Conservation (phyloP, 352 stramenopile species). For the Aphanomyces astaci region DNA sequence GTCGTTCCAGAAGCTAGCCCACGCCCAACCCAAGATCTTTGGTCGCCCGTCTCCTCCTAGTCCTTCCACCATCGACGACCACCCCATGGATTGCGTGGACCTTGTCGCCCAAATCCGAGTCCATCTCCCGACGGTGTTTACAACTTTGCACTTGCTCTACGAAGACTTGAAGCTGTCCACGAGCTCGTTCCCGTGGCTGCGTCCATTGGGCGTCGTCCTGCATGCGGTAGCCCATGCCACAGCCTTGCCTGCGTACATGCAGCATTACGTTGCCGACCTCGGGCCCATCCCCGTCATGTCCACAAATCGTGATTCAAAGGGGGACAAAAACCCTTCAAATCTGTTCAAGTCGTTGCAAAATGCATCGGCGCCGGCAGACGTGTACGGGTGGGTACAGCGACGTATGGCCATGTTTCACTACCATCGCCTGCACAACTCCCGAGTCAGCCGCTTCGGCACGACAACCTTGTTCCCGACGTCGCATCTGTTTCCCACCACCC, state of each 20-base stretch:
- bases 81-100: neutral
- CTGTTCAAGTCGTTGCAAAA: too few species aligned
- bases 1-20: neutral
- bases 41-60: neutral
- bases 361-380: conserved; percentile 15
- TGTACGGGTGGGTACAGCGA: neutral
- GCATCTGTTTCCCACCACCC: neutral
- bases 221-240: conserved; percentile 32
- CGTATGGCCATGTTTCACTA: conserved; percentile 3
- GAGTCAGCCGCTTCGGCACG: neutral
- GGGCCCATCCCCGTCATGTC: too few species aligned
- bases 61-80: too few species aligned
- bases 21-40: neutral
- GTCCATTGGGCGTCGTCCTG: conserved; percentile 37
- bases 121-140: conserved; percentile 33
- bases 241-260: conserved; percentile 30
- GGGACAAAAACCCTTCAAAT: too few species aligned
- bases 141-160: conserved; percentile 51
- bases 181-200: conserved; percentile 26
- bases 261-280: conserved; percentile 40
- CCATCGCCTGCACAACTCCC: neutral
- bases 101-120: neutral
- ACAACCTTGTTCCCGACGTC: neutral
- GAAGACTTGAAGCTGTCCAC: conserved; percentile 62
- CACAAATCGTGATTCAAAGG: too few species aligned